Evolutionary conservation across 2,329 filamentous ascomycete species (phyloP).

Genomic region (Penicillium vulpinum): DNA sequence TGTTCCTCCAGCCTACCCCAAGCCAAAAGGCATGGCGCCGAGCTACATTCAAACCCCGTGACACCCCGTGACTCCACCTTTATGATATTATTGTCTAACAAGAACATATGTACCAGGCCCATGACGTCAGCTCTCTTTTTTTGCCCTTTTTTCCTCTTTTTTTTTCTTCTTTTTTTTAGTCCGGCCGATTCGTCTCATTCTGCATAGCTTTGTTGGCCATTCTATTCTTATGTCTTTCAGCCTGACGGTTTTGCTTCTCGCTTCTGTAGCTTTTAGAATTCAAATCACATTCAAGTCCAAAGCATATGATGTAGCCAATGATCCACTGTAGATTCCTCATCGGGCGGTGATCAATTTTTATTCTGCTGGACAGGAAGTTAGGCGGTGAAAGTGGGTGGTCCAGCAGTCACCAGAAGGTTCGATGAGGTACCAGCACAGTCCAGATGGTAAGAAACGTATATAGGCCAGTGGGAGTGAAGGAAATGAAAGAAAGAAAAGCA

Average conservation of each 20-base stretch:
- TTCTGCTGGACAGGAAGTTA: conserved; percentile 22
- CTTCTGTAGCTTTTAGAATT: neutral
- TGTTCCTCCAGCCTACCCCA: neutral
- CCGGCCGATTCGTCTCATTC: no score
- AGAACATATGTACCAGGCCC: neutral
- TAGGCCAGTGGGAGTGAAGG: conserved; percentile 3
- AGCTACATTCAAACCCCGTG: neutral
- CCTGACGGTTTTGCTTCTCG: neutral
- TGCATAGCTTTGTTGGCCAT: neutral
- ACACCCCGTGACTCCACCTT: neutral
- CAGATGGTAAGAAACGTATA: conserved; percentile 15
- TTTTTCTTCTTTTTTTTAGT: neutral
- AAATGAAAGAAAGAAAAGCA: neutral
- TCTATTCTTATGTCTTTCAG: neutral
- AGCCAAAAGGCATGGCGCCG: neutral
- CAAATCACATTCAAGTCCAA: neutral
- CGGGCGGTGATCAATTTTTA: conserved; percentile 12
- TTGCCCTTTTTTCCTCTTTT: neutral
- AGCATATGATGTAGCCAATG: neutral
- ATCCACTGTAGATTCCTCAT: neutral
- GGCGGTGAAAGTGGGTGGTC: conserved; percentile 33
- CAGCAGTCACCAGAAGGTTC: conserved; percentile 44
- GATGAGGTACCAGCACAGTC: conserved; percentile 24
- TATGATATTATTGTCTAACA: conserved; percentile 9
- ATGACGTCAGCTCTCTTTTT: conserved; percentile 3